Evolutionary conservation across 139 green algal species (phyloP).

Genomic region (Marvania coccoides): DNA sequence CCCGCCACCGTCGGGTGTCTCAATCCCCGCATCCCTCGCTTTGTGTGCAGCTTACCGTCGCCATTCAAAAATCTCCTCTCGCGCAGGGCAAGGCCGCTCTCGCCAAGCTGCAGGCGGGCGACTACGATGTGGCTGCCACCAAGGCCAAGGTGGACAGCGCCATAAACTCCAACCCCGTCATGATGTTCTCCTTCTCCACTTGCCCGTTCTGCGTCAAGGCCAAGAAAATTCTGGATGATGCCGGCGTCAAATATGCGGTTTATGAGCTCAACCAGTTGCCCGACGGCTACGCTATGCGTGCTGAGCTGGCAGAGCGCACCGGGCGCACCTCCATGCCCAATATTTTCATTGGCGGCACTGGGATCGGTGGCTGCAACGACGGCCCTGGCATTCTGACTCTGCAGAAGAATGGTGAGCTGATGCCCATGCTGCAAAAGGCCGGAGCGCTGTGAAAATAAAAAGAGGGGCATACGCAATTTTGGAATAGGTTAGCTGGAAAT

Average conservation of each 20-base stretch:
- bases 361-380: constrained; percentile 61
- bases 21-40: too few relatives aligned
- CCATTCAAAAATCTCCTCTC: constrained; percentile 32
- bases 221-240: constrained; percentile 42
- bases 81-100: constrained; percentile 27
- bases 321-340: constrained; percentile 50
- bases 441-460: constrained; percentile 43
- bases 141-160: constrained; percentile 16
- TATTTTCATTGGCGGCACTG: constrained; percentile 42
- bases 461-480: too few relatives aligned
- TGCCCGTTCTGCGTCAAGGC: constrained; percentile 51
- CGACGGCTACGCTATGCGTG: constrained; percentile 42
- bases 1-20: too few relatives aligned
- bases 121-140: constrained; percentile 34
- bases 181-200: constrained; percentile 21
- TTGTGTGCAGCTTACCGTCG: constrained; percentile 29
- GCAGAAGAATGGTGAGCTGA: constrained; percentile 48
- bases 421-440: constrained; percentile 44
- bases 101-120: constrained; percentile 30
- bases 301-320: constrained; percentile 33
- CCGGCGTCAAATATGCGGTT: constrained; percentile 36
- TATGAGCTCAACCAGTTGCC: constrained; percentile 48
- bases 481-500: too few relatives aligned
- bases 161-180: constrained; percentile 22
- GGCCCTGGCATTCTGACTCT: constrained; percentile 53